Evolutionary conservation across 768 basidiomycete species (phyloP).

Genomic region (Mycena olivaceomarginata): DNA sequence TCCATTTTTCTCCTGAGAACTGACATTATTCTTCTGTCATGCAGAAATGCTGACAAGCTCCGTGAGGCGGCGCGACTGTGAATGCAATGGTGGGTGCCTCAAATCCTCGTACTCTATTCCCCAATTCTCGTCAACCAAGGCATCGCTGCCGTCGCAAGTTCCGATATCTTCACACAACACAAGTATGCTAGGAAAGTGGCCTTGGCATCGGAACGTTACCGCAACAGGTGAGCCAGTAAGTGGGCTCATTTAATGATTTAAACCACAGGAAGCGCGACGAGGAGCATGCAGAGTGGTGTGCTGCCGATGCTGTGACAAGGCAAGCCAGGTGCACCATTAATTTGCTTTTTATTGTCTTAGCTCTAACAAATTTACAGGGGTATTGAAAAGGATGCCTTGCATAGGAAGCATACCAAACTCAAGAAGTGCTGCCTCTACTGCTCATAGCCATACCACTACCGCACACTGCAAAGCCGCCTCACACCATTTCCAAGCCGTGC

Average conservation of each 20-base stretch:
- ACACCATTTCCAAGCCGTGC: too few relatives aligned
- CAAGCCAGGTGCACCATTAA: background rate
- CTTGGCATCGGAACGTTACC: background rate
- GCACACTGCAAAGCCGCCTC: too few relatives aligned
- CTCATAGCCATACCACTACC: too few relatives aligned
- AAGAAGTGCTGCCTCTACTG: too few relatives aligned
- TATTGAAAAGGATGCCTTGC: background rate
- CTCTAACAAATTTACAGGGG: background rate
- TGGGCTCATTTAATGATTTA: background rate
- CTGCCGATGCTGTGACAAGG: background rate
- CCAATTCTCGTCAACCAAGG: background rate
- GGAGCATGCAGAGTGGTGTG: background rate
- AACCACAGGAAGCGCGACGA: background rate
- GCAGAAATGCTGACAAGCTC: background rate
- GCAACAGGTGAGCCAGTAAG: background rate
- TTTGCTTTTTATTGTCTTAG: background rate
- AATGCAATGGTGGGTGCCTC: background rate
- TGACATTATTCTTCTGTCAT: too few relatives aligned
- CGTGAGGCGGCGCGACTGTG: background rate
- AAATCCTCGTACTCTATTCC: background rate
- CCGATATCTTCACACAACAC: background rate
- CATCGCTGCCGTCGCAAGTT: background rate
- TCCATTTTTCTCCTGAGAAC: too few relatives aligned
- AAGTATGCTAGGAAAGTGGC: background rate
- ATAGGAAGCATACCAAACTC: background rate